Evolutionary conservation across 306 rosid genomes (phyloP), one percentile per base, ranked within the genome.

Genomic region (Dalbergia cultrata): DNA sequence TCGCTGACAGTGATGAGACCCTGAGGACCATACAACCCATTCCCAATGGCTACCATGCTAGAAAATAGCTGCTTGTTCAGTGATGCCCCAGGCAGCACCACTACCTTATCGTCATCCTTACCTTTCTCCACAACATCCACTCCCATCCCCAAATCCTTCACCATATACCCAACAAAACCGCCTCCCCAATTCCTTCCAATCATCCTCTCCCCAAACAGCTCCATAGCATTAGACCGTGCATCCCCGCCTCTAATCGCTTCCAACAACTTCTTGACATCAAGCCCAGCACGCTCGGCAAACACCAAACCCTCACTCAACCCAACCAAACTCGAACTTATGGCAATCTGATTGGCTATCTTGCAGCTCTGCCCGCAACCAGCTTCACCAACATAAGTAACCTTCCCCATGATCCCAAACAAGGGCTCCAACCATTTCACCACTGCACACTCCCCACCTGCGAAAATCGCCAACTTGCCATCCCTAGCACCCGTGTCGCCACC

Each of bases 71-170:
- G 96, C 92, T 89, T 91, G 63, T 84, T 57, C 78, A 91, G n/a
- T 39, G 91, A 88, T 75, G 93, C 93, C 34, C 90, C 91, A 16
- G 93, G 93, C 86, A 91, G 59, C 50, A 85, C 92, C 45, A 62
- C 89, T 22, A 79, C 85, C 60, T 70, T 84, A 26, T 26, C 31
- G 60, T 39, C 87, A 66, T 85, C 90, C 39, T 83, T 89, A 56
- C 52, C 82, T 67, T 81, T 81, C 62, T 87, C 95, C 50, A 78
- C 90, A 45, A 78, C 81, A 78, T 88, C 82, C 74, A 89, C 85
- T 1, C 87, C 93, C 95, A 91, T 87, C 9, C 93, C 95, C 87
- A 91, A 70, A 74, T 91, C 95, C 91, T 89, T 91, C 78, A 91
- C 90, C 89, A 87, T 82, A 62, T 91, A 91, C 82, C 85, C 95